Evolutionary conservation across 352 stramenopile genomes (phyloP).

Genomic region (Phytophthora fragariaefolia): DNA sequence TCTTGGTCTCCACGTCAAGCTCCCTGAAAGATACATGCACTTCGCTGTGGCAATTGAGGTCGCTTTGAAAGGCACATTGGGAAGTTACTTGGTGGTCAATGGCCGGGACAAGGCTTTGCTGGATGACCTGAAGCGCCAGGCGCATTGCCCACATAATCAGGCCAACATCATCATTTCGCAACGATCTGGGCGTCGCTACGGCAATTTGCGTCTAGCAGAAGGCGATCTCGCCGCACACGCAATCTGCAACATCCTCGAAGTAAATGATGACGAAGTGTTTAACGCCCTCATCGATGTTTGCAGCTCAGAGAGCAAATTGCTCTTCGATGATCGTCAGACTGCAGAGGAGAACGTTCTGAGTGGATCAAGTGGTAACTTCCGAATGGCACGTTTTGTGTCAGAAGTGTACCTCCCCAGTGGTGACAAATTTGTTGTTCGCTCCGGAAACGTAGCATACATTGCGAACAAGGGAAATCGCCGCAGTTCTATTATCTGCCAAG

Average conservation of each 20-base stretch:
- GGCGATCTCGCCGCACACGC: conserved; percentile 59
- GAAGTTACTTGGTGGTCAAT: conserved; percentile 82
- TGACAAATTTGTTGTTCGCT: conserved; percentile 82
- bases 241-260: conserved; percentile 81
- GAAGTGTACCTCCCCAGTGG: conserved; percentile 77
- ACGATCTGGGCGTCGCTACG: conserved; percentile 58
- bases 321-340: conserved; percentile 66
- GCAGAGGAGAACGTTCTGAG: conserved; percentile 65
- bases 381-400: conserved; percentile 67
- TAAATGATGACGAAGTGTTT: conserved; percentile 80
- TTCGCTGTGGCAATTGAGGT: conserved; percentile 77
- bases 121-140: conserved; percentile 74
- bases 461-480: conserved; percentile 68
- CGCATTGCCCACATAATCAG: conserved; percentile 71
- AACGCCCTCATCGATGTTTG: conserved; percentile 84
- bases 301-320: conserved; percentile 76
- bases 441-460: conserved; percentile 83
- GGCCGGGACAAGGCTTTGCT: conserved; percentile 78
- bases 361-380: conserved; percentile 62
- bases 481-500: conserved; percentile 78
- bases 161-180: conserved; percentile 85
- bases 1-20: conserved; percentile 73
- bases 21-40: conserved; percentile 72
- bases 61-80: conserved; percentile 71
- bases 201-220: conserved; percentile 61